These are phyloP conservation scores for Ilex asprella DNA, from an alignment of 257 asterid species.

Conservation along the genomic window DNA sequence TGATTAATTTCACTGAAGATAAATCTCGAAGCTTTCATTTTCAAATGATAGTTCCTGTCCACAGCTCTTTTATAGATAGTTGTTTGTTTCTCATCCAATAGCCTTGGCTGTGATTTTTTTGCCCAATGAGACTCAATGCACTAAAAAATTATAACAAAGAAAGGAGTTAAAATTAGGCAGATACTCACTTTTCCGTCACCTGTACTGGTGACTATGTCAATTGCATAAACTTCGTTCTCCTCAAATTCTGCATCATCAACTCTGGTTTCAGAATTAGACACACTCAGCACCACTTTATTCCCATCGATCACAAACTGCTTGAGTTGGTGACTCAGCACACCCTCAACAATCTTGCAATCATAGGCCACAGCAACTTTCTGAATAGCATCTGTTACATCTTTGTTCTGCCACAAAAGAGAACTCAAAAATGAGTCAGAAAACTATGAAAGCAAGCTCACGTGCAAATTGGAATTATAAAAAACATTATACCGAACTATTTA, in stretches of 20 bases:
- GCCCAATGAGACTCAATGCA: conserved; percentile 1
- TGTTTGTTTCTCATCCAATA: conserved; percentile 91
- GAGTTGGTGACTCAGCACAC: conserved; percentile 91
- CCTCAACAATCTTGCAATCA: conserved; percentile 92
- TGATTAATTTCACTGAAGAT: conserved; percentile 85
- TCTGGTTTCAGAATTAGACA: conserved; percentile 64
- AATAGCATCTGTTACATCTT: conserved; percentile 19
- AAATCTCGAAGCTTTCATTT: conserved; percentile 90
- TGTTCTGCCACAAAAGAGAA: conserved; percentile 9
- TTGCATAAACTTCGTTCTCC: conserved; percentile 83
- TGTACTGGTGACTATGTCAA: conserved; percentile 82
- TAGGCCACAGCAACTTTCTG: conserved; percentile 83
- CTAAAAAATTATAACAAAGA: background rate
- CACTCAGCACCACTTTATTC: conserved; percentile 78
- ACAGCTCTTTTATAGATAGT: conserved; percentile 91
- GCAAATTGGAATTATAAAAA: background rate
- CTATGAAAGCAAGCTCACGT: background rate
- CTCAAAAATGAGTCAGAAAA: background rate
- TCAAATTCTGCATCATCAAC: conserved; percentile 96
- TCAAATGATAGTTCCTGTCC: conserved; percentile 72
- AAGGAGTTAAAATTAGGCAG: background rate
- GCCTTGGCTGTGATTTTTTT: conserved; percentile 37
- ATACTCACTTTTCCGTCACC: conserved; percentile 85
- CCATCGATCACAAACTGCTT: conserved; percentile 95
- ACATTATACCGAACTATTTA: background rate